Evolutionary conservation across 139 green algal species (phyloP).

Genomic region (Protoeuglena noctilucae): DNA sequence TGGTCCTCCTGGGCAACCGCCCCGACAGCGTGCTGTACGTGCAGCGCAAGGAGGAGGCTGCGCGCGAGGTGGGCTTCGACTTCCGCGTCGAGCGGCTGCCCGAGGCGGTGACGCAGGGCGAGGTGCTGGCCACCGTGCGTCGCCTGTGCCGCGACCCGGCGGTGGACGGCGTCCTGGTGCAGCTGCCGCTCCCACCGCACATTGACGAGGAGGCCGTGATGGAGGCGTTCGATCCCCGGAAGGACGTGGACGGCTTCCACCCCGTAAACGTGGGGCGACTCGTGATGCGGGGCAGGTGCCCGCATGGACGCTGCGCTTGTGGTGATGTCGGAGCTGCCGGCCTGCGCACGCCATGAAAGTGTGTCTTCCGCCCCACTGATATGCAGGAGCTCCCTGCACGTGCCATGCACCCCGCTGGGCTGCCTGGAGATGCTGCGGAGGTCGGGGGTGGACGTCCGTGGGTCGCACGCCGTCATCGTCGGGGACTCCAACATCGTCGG

Average conservation of each 20-base stretch:
- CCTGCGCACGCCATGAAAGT: background rate
- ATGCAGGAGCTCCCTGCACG: background rate
- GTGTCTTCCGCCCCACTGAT: background rate
- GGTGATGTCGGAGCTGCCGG: background rate
- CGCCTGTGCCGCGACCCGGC: background rate
- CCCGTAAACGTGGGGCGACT: slow-evolving; percentile 21
- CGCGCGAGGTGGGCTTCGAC: background rate
- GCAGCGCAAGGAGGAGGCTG: slow-evolving; percentile 3
- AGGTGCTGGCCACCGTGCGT: background rate
- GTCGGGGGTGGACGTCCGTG: background rate
- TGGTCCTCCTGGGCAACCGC: slow-evolving; percentile 3
- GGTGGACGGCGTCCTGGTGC: slow-evolving; percentile 7
- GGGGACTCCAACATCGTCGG: slow-evolving; percentile 5
- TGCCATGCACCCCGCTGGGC: slow-evolving; percentile 3
- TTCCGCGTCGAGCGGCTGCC: background rate
- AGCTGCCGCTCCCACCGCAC: slow-evolving; percentile 6
- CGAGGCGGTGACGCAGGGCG: slow-evolving; percentile 3
- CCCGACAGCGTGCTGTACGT: slow-evolving; percentile 5
- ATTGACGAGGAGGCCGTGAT: slow-evolving; percentile 7
- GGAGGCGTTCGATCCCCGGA: slow-evolving; percentile 2
- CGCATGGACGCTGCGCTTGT: too few species aligned
- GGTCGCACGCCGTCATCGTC: slow-evolving; percentile 2
- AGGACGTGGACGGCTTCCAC: slow-evolving; percentile 9
- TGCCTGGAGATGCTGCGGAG: slow-evolving; percentile 1
- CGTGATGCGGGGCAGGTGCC: slow-evolving; percentile 45